Percentiles rank a stretch among this genome's conserved stretches.
These are phyloP conservation scores for Acanthamoeba castellanii DNA, from an alignment of 208 protist genomes.

Conservation along the genomic window DNA sequence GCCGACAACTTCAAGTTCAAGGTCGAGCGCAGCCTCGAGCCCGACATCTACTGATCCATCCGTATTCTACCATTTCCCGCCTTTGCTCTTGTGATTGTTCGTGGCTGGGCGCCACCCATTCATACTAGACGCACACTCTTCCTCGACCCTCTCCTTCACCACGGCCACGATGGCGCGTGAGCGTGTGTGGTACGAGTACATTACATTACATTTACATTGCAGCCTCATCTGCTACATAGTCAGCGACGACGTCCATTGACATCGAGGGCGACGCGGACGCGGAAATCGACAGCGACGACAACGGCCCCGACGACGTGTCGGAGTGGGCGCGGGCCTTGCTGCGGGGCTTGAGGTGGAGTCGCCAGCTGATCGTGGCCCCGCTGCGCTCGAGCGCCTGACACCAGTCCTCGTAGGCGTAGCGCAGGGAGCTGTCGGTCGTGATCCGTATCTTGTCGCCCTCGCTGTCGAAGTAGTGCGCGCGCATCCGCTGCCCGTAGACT, in stretches of 20 bases:
- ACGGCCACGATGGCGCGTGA: no score
- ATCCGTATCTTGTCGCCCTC: background rate
- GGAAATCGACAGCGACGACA: background rate
- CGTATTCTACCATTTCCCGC: background rate
- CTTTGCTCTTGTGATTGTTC: background rate
- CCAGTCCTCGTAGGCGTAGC: constrained; percentile 29
- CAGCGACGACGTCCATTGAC: background rate
- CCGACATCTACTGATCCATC: background rate
- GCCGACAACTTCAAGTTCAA: constrained; percentile 44
- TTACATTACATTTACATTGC: background rate
- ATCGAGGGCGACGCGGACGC: no score
- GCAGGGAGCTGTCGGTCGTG: background rate
- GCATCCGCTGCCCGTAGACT: background rate
- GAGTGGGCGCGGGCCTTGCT: background rate
- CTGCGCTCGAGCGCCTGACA: background rate
- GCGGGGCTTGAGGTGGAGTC: background rate
- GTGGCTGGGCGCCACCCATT: no score
- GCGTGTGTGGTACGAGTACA: background rate
- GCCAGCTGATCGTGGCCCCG: background rate
- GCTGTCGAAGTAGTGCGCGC: background rate
- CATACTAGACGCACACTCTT: background rate
- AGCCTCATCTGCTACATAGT: background rate
- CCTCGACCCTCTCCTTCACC: background rate
- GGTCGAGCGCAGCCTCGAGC: background rate
- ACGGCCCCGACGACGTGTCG: background rate